Evolutionary conservation across 345 rosid species (phyloP).

Genomic region (Geranium brycei): DNA sequence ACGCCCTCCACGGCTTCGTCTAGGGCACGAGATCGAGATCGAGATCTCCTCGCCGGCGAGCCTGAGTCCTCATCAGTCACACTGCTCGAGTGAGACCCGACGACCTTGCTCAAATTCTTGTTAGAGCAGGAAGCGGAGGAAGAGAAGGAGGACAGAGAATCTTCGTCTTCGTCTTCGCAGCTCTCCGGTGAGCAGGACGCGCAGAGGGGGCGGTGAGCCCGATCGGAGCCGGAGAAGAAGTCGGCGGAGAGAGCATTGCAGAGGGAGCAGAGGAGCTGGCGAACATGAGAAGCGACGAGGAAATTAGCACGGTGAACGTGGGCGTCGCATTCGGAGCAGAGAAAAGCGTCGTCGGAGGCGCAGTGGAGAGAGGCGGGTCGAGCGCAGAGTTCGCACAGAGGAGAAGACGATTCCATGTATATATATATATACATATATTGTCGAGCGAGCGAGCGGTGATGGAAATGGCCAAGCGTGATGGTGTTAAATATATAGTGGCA

Average conservation of each 20-base stretch:
- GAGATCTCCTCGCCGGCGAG: slow-evolving; percentile 9
- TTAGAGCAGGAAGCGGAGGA: neutral
- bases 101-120: neutral
- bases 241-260: slow-evolving; percentile 18
- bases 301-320: slow-evolving; percentile 19
- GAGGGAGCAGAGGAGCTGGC: slow-evolving; percentile 17
- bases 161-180: neutral
- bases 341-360: slow-evolving; percentile 22
- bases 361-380: slow-evolving; percentile 17
- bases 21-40: too few species aligned
- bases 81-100: neutral
- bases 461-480: too few species aligned
- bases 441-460: too few species aligned
- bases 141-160: neutral
- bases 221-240: slow-evolving; percentile 16
- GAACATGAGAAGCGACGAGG: slow-evolving; percentile 21
- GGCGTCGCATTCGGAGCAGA: slow-evolving; percentile 17
- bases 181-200: neutral
- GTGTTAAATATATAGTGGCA: too few species aligned
- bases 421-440: too few species aligned
- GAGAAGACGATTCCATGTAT: too few species aligned
- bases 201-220: slow-evolving; percentile 3
- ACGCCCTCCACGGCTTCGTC: slow-evolving; percentile 9
- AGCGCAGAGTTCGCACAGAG: slow-evolving; percentile 14
- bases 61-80: neutral